Percentiles rank a stretch among this genome's conserved stretches.
Evolutionary conservation across 2,329 filamentous ascomycete genomes (phyloP).

Genomic region (Thelonectria discophora): DNA sequence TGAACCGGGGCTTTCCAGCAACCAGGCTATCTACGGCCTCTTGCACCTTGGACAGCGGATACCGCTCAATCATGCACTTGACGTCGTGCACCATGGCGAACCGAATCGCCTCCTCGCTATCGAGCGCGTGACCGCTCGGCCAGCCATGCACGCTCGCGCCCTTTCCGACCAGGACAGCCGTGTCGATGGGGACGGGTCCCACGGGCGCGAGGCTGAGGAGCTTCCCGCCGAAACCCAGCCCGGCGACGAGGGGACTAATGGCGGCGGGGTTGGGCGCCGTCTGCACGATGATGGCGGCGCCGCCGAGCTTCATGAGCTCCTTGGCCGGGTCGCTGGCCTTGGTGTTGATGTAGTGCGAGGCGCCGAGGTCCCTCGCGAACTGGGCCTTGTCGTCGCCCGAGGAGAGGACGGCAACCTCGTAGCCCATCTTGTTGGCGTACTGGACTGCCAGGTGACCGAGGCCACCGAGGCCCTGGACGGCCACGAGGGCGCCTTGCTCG

Average conservation of each 20-base stretch:
- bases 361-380: constrained; percentile 64
- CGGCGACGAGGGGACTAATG: constrained; percentile 62
- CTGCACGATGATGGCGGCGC: constrained; percentile 68
- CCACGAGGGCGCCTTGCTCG: constrained; percentile 62
- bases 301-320: constrained; percentile 65
- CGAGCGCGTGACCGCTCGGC: constrained; percentile 69
- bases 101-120: constrained; percentile 71
- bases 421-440: constrained; percentile 80
- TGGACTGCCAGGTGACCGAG: constrained; percentile 82
- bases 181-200: constrained; percentile 56
- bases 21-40: constrained; percentile 55
- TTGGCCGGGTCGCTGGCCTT: constrained; percentile 58
- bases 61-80: constrained; percentile 72
- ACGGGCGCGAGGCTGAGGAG: constrained; percentile 66
- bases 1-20: constrained; percentile 55
- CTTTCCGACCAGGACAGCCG: constrained; percentile 52
- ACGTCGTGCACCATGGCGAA: constrained; percentile 71
- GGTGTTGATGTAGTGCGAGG: constrained; percentile 60
- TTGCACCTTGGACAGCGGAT: constrained; percentile 61
- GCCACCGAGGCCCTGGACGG: constrained; percentile 76
- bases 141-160: constrained; percentile 71
- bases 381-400: constrained; percentile 72
- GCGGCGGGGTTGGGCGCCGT: constrained; percentile 69
- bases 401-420: constrained; percentile 74
- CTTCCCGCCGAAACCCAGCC: constrained; percentile 64